Base-by-base conservation (phyloP, 768 basidiomycete species). In the Roridomyces roridus region DNA sequence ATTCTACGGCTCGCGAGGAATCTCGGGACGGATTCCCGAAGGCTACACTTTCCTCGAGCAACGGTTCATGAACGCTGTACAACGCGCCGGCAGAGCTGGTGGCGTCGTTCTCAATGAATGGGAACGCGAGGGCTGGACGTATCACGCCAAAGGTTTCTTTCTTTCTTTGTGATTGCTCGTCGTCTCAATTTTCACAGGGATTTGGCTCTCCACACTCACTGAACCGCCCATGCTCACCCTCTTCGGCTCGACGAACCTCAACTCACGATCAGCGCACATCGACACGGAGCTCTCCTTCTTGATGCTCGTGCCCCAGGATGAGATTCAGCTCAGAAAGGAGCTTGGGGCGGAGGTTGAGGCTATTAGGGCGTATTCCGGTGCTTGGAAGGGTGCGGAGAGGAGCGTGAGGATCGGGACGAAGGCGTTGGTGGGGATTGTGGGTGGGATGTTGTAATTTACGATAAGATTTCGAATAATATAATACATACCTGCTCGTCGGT, bases 191-290 rank as follows among this genome's bases (percentile, higher is more conserved):
- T 35, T 46, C 23, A 24, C 35, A 95, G 94, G 94, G 29, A 85
- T 95, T 31, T 97, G 94, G 94, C 69, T 94, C 11, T 91, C 92
- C 3, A 73, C 73, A 8, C 68, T 77, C 1, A 71, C 72, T 23
- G 73, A 78, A 6, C 72, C 72, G 26, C 96, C 89, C 1, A 67
- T 84, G 47, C 70, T 94, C 29, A 95, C 95, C 0, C 82, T 98
- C 45, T 92, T 98, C 70, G 96, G 96, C 10, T 96, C 94, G 0
- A 96, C 95, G 4, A 98, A 98, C 70, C 83, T 98, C 46, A 96
- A 96, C 67, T 90, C 94, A 4, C 88, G 96, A 5, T 96, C 94
- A 2, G 84, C 93, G 1, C 85, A 92, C 62, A 85, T 98, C 35
- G 96, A 97, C 70, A 93, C 92, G 9, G 96, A 97, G 65, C 79